Evolutionary conservation across 108 stramenopile genomes (phyloP).

Genomic region (Discostella pseudostelligera): DNA sequence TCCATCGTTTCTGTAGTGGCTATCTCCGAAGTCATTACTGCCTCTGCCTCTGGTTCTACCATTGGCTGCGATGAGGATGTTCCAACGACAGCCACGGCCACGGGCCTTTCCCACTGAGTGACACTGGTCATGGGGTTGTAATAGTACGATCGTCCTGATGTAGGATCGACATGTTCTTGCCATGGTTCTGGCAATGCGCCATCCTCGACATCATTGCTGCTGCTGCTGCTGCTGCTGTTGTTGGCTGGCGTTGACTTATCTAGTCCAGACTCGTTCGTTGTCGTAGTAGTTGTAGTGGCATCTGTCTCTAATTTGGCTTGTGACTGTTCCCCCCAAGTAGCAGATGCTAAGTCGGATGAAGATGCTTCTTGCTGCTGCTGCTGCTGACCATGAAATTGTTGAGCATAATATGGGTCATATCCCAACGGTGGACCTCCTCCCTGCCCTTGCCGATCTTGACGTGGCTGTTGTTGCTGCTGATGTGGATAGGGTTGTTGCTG

Average conservation of each 20-base stretch:
- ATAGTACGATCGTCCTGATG: conserved; percentile 73
- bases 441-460: background rate
- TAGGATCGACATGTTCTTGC: conserved; percentile 76
- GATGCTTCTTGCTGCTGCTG: conserved; percentile 16
- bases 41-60: background rate
- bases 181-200: conserved; percentile 55
- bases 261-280: too few species aligned
- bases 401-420: conserved; percentile 19
- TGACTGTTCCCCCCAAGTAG: too few species aligned
- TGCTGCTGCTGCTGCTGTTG: conserved; percentile 14
- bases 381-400: conserved; percentile 16
- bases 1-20: background rate
- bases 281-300: too few species aligned
- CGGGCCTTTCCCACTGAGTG: conserved; percentile 83
- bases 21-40: background rate
- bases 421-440: background rate
- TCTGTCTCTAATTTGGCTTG: too few species aligned
- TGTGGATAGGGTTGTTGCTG: conserved; percentile 2
- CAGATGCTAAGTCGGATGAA: too few species aligned
- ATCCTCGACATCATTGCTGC: conserved; percentile 30
- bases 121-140: conserved; percentile 73
- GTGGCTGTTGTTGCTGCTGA: conserved; percentile 1
- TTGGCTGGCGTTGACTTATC: too few species aligned
- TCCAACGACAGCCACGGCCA: background rate
- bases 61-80: background rate